These are phyloP conservation scores for Amauroascus verrucosus DNA, from an alignment of 2,329 filamentous ascomycete genomes.

Conservation along the genomic window DNA sequence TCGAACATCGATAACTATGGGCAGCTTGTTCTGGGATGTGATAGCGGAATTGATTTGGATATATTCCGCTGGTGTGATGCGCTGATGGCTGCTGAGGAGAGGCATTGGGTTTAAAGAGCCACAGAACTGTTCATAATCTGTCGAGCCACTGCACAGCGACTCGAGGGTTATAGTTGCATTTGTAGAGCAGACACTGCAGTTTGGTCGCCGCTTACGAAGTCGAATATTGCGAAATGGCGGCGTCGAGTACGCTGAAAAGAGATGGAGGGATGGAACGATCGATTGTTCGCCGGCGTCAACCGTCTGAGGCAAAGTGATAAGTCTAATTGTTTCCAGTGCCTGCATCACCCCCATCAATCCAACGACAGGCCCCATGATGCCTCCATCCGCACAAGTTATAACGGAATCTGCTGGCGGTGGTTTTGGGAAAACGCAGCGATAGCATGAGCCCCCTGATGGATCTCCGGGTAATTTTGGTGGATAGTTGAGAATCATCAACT, in stretches of 20 bases:
- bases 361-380: slow-evolving; percentile 84
- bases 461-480: slow-evolving; percentile 55
- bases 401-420: slow-evolving; percentile 77
- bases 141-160: slow-evolving; percentile 51
- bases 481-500: slow-evolving; percentile 78
- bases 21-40: slow-evolving; percentile 20
- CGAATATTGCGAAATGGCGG: slow-evolving; percentile 61
- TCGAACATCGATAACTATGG: slow-evolving; percentile 69
- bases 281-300: slow-evolving; percentile 20
- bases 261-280: slow-evolving; percentile 28
- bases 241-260: slow-evolving; percentile 36
- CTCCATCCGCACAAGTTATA: slow-evolving; percentile 81
- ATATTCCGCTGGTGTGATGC: slow-evolving; percentile 58
- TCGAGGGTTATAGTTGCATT: slow-evolving; percentile 53
- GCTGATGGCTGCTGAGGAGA: slow-evolving; percentile 52
- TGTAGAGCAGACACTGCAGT: slow-evolving; percentile 67
- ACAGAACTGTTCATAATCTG: slow-evolving; percentile 83
- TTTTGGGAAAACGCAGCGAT: slow-evolving; percentile 81
- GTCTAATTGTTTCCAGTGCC: slow-evolving; percentile 76
- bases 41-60: slow-evolving; percentile 18
- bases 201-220: slow-evolving; percentile 56
- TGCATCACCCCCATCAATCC: slow-evolving; percentile 89
- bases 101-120: slow-evolving; percentile 50
- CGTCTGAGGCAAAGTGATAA: slow-evolving; percentile 46
- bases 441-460: slow-evolving; percentile 64